Evolutionary conservation across 108 stramenopile genomes (phyloP).

Genomic region (Fragilariopsis cylindrus): DNA sequence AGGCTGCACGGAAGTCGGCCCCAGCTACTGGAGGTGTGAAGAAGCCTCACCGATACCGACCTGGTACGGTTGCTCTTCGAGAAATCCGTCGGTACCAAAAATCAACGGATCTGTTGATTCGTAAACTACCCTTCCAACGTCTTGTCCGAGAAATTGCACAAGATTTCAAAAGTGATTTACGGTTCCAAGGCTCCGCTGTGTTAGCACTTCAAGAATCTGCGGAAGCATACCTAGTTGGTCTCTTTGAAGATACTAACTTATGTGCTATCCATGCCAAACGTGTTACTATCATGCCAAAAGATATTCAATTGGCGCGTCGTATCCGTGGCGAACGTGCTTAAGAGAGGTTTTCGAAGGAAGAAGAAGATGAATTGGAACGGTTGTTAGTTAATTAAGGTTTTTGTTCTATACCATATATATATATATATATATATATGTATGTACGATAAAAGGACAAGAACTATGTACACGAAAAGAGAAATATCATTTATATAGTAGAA

Average conservation of each 20-base stretch:
- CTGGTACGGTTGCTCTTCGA: slow-evolving; percentile 88
- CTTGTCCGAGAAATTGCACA: slow-evolving; percentile 83
- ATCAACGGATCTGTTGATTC: slow-evolving; percentile 89
- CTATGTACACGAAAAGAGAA: too few species aligned
- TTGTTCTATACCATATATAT: too few species aligned
- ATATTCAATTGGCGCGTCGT: slow-evolving; percentile 55
- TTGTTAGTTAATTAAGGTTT: too few species aligned
- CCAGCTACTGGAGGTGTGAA: slow-evolving; percentile 90
- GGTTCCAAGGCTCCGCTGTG: slow-evolving; percentile 89
- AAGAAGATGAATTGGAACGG: background rate
- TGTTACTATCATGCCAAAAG: slow-evolving; percentile 88
- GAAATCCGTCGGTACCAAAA: slow-evolving; percentile 93
- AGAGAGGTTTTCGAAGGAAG: background rate
- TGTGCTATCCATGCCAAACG: slow-evolving; percentile 91
- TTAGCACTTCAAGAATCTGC: slow-evolving; percentile 89
- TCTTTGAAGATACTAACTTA: slow-evolving; percentile 91
- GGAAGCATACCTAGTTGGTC: slow-evolving; percentile 78
- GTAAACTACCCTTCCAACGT: slow-evolving; percentile 91
- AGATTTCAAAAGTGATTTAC: slow-evolving; percentile 84
- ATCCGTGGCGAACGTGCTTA: slow-evolving; percentile 61
- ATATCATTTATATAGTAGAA: too few species aligned
- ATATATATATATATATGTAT: too few species aligned
- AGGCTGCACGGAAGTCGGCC: slow-evolving; percentile 88
- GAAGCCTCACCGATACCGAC: slow-evolving; percentile 65
- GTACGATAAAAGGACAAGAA: too few species aligned